phyloP scores from a whole-genome alignment of 2,329 filamentous ascomycete genomes.

The Ophiostoma ulmi region DNA sequence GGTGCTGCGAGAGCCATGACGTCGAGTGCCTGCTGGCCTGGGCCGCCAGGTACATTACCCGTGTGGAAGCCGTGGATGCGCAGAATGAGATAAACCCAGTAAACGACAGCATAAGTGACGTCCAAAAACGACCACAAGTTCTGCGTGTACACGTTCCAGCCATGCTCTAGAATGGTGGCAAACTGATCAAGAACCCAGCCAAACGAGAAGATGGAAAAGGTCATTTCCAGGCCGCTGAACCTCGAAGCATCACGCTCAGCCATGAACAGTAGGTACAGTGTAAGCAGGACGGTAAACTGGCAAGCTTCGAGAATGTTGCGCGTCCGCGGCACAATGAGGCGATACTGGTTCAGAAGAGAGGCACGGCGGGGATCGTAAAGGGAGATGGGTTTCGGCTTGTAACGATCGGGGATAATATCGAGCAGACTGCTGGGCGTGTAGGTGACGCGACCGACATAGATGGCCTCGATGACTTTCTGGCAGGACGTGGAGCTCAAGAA shows the following conservation, averaged over 20 bases:
- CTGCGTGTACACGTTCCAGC: slow-evolving; percentile 74
- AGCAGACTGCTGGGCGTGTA: slow-evolving; percentile 79
- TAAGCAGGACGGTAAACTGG: slow-evolving; percentile 66
- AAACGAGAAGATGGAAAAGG: slow-evolving; percentile 67
- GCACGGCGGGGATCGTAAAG: slow-evolving; percentile 73
- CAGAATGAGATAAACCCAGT: slow-evolving; percentile 60
- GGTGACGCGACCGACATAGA: slow-evolving; percentile 73
- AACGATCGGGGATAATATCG: slow-evolving; percentile 78
- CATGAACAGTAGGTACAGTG: slow-evolving; percentile 70
- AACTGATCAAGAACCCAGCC: slow-evolving; percentile 78
- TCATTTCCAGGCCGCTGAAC: slow-evolving; percentile 55
- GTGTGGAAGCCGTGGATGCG: slow-evolving; percentile 60
- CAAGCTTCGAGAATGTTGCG: slow-evolving; percentile 68
- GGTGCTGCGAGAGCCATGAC: slow-evolving; percentile 75
- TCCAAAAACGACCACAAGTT: slow-evolving; percentile 87
- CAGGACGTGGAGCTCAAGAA: slow-evolving; percentile 74
- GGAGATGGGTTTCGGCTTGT: slow-evolving; percentile 77
- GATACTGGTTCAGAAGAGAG: slow-evolving; percentile 76
- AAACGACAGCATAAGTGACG: slow-evolving; percentile 69
- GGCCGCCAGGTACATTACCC: slow-evolving; percentile 38
- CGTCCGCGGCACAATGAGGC: slow-evolving; percentile 74
- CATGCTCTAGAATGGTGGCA: slow-evolving; percentile 70
- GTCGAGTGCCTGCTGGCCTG: slow-evolving; percentile 65
- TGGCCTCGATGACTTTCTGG: slow-evolving; percentile 75
- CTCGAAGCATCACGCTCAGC: slow-evolving; percentile 54